Evolutionary conservation across 2,329 filamentous ascomycete species (phyloP).

Genomic region (Neophaeococcomyces aloes): DNA sequence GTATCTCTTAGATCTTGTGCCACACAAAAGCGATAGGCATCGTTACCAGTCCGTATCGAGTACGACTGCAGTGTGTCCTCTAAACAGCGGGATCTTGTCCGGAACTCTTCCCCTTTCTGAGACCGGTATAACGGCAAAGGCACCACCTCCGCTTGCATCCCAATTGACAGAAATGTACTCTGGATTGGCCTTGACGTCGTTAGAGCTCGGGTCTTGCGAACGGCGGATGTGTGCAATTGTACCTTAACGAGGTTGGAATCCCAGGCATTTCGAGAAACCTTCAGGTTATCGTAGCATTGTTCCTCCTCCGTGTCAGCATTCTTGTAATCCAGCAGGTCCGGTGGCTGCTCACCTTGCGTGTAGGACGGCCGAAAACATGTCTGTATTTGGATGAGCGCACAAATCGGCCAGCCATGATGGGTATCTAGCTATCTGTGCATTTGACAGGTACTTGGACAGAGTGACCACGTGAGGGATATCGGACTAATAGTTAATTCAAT

Average conservation of each 20-base stretch:
- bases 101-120: conserved; percentile 82
- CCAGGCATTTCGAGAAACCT: conserved; percentile 97
- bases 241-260: conserved; percentile 98
- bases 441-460: too few species aligned
- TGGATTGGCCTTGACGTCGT: conserved; percentile 63
- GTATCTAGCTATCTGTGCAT: neutral
- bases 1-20: conserved; percentile 9
- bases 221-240: conserved; percentile 28
- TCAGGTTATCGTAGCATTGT: conserved; percentile 95
- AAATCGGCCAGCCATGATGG: conserved; percentile 57
- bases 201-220: conserved; percentile 14
- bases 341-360: conserved; percentile 55
- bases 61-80: conserved; percentile 89
- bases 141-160: conserved; percentile 90
- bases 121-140: conserved; percentile 90
- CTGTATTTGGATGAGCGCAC: conserved; percentile 65
- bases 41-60: conserved; percentile 90
- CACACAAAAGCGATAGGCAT: conserved; percentile 16
- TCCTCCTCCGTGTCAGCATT: conserved; percentile 44
- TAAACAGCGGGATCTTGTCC: conserved; percentile 86
- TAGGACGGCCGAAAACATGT: conserved; percentile 94
- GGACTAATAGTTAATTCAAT: too few species aligned
- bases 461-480: too few species aligned
- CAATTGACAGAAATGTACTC: conserved; percentile 96
- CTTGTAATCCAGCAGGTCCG: neutral